Base-by-base conservation (phyloP, 2,329 filamentous ascomycete species). In the Colletotrichum sp. region DNA sequence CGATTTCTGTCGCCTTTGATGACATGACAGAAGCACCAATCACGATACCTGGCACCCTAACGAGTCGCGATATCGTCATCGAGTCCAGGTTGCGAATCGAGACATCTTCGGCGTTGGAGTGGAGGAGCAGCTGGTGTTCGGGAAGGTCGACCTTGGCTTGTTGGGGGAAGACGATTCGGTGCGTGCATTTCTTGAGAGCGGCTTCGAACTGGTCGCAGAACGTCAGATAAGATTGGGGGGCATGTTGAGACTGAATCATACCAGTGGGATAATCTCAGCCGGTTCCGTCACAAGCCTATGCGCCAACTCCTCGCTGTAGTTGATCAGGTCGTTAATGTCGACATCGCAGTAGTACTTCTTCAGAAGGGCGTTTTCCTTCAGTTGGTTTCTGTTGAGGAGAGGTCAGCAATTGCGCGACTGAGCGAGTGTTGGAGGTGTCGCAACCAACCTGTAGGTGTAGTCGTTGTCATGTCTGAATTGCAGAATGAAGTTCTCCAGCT, bases 271-370 rank as follows among this genome's bases (percentile, higher is more conserved):
- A 72, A 98, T 94, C 73, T 99, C 96, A 62, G 94, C 94, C 6
- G 97, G 98, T 83, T 98, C 95, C 65, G 95, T 97, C 24, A 94
- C 95, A 77, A 99, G 89, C 82, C 93, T 93, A 85, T 99, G 95
- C 32, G 96, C 97, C 76, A 99, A 90, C 84, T 98, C 96, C 85
- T 99, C 96, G 82, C 98, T 97, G 87, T 96, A 99, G 77, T 94
- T 97, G 84, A 99, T 99, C 75, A 99, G 88, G 84, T 99, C 96
- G 77, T 95, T 95, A 80, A 99, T 95, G 84, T 99, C 96, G 83
- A 99, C 92, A 84, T 99, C 96, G 88, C 97, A 98, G 85, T 94
- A 98, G 87, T 96, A 99, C 81, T 96, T 96, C 84, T 98, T 97
- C 57, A 98, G 90, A 2, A 99, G 91, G 9, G 97, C 96, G 87